Base-by-base conservation (phyloP, 257 asterid species). In the Solanum arcanum region DNA sequence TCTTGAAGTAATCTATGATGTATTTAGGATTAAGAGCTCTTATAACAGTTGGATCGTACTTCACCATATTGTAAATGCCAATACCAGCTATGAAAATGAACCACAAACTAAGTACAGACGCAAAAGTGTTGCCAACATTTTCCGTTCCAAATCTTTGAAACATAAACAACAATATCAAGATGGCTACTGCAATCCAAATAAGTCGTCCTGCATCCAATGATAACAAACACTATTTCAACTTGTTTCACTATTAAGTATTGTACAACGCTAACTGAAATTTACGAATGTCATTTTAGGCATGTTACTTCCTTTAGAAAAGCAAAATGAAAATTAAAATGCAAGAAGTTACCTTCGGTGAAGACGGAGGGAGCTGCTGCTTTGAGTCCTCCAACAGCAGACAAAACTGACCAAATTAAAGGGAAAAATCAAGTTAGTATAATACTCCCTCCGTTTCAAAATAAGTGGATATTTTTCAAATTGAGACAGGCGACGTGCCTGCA, bases 81-180 rank as follows among this genome's bases (percentile, higher is more conserved):
- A 90, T 91, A 31, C 90, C 92, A 41, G 85, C 12, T 9, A 93
- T 91, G 84, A 90, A 91, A 18, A 84, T 3, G 86, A 94, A 95
- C 98, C 98, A 95, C 2, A 91, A 8, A 89, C 90, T 85, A 7
- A 95, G 69, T 12, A 90, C 90, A 27, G 98, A 98, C 35, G 98
- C 98, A 41, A 95, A 95, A 2, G 93, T 20, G 88, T 88, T 91
- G 3, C 98, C 98, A 4, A 94, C 95, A 88, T 93, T 95, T 37
- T 94, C 98, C 0, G 97, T 93, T 18, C 98, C 98, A 64, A 92
- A 92, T n/a, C 95, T 88, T 88, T 95, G 98, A 12, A 91, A 91
- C 20, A 90, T 42, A 86, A 95, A 95, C 23, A 95, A 80, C 3
- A 86, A 0, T 13, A 94, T 86, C 91, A 95, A 80, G 84, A 95